These are phyloP conservation scores for Cytidiella melzeri DNA, from an alignment of 768 basidiomycete genomes.

Conservation along the genomic window DNA sequence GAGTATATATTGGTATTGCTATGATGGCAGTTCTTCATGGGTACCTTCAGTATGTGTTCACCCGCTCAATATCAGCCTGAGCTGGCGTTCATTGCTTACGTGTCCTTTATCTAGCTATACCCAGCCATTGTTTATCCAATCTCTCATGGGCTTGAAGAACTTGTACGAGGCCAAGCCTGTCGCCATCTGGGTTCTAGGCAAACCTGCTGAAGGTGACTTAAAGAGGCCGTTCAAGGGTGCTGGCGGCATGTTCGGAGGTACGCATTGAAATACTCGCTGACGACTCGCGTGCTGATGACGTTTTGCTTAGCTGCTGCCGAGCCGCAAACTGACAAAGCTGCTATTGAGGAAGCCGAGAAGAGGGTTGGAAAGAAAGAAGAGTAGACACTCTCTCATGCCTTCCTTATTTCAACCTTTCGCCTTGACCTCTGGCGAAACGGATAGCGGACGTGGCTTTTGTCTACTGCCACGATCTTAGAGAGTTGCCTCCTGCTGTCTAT, in stretches of 20 bases:
- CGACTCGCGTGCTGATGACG: neutral
- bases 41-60: conserved; percentile 58
- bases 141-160: conserved; percentile 90
- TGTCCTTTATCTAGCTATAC: conserved; percentile 48
- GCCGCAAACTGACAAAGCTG: conserved; percentile 81
- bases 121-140: conserved; percentile 93
- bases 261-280: conserved; percentile 16
- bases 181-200: conserved; percentile 75
- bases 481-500: too few relatives aligned
- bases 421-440: neutral
- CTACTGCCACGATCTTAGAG: too few relatives aligned
- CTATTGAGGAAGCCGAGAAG: conserved; percentile 88
- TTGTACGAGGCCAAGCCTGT: conserved; percentile 83
- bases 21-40: conserved; percentile 73
- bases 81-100: neutral
- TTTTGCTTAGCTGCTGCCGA: conserved; percentile 40
- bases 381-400: conserved; percentile 26
- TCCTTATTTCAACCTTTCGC: neutral
- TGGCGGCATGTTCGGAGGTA: conserved; percentile 67
- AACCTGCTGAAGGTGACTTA: conserved; percentile 78
- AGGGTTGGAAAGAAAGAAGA: conserved; percentile 77
- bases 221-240: conserved; percentile 82
- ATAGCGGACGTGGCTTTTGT: too few relatives aligned
- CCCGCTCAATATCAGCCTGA: neutral
- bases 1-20: conserved; percentile 31